Evolutionary conservation across 164 flowering plant species (phyloP).

Genomic region (Amborella trichopoda): DNA sequence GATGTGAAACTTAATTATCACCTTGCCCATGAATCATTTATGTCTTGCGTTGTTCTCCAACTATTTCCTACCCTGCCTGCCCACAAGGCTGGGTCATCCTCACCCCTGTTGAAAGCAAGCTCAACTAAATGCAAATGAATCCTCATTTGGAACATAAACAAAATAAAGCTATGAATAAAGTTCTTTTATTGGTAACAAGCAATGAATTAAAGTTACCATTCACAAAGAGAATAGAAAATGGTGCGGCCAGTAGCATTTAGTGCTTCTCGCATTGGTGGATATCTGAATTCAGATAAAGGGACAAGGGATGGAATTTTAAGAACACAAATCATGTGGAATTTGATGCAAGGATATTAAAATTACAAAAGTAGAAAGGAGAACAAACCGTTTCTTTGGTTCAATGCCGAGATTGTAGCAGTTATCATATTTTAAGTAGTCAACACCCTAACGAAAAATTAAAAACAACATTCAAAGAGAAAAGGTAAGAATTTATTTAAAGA

Average conservation of each 20-base stretch:
- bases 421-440: constrained; percentile 96
- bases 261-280: constrained; percentile 96
- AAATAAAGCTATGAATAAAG: not conserved
- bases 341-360: not conserved
- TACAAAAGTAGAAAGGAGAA: constrained; percentile 2
- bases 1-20: constrained; percentile 10
- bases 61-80: constrained; percentile 81
- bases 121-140: too few species aligned
- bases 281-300: constrained; percentile 28
- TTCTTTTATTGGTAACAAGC: not conserved
- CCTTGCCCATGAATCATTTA: constrained; percentile 93
- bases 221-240: constrained; percentile 90
- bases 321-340: not conserved
- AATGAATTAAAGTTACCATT: constrained; percentile 56
- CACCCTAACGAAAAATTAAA: constrained; percentile 34
- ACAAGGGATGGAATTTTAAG: not conserved
- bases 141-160: too few species aligned
- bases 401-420: constrained; percentile 91
- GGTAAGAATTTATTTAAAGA: too few species aligned
- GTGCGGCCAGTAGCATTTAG: constrained; percentile 59
- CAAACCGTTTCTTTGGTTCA: constrained; percentile 57
- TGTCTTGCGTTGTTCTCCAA: constrained; percentile 96
- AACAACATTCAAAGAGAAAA: too few species aligned
- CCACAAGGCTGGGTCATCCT: constrained; percentile 88
- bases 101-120: constrained; percentile 53